A percentile compares a stretch with the other conserved stretches of the same genome.
phyloP scores from a whole-genome alignment of 768 basidiomycete genomes.

The Termitomyces sp. region DNA sequence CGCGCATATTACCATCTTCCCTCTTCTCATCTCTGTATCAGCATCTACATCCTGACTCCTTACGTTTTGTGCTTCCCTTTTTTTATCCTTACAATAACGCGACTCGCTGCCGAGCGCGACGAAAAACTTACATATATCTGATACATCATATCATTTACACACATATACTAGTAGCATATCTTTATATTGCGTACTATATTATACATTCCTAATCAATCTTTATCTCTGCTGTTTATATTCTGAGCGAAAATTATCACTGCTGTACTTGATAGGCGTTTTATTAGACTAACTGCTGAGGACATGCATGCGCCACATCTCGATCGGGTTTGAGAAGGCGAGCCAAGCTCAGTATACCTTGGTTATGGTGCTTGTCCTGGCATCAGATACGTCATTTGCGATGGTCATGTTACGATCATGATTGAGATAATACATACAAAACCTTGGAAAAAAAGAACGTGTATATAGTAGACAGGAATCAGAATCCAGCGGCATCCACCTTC shows the following conservation, averaged over 20 bases:
- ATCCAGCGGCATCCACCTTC: conserved; percentile 3
- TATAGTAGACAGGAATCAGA: not conserved
- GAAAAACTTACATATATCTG: not conserved
- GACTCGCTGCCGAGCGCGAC: not conserved
- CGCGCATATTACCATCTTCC: not conserved
- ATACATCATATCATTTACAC: not conserved
- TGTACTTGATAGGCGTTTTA: too few relatives aligned
- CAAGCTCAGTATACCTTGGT: not conserved
- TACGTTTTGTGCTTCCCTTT: not conserved
- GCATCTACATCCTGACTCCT: not conserved
- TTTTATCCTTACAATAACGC: not conserved
- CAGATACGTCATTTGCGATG: not conserved
- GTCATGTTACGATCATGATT: not conserved
- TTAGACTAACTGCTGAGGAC: too few relatives aligned
- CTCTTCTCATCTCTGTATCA: not conserved
- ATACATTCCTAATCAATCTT: too few relatives aligned
- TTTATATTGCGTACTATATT: not conserved
- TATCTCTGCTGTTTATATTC: not conserved
- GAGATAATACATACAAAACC: not conserved
- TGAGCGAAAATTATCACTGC: too few relatives aligned
- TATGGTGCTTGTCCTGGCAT: too few relatives aligned
- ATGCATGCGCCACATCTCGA: not conserved
- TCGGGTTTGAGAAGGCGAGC: not conserved
- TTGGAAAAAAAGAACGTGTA: not conserved
- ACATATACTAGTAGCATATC: too few relatives aligned